These are phyloP conservation scores for Mucor indicus DNA, from an alignment of 371 early-diverging fungal species.

Conservation along the genomic window DNA sequence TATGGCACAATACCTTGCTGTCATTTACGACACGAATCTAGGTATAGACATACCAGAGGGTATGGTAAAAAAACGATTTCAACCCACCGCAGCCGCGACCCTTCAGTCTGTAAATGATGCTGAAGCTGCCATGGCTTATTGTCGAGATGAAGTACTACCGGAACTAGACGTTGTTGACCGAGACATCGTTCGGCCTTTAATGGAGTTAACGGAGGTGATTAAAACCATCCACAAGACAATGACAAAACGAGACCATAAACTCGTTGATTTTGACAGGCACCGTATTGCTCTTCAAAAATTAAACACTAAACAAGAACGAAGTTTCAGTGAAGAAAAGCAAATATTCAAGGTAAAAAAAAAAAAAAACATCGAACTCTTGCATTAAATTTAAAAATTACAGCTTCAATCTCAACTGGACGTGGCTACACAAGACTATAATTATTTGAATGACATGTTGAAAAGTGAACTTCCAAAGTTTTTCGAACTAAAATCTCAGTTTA, in stretches of 20 bases:
- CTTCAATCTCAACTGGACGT: conserved; percentile 62
- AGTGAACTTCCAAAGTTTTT: conserved; percentile 66
- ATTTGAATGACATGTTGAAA: conserved; percentile 63
- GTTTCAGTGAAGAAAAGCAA: conserved; percentile 70
- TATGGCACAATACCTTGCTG: conserved; percentile 57
- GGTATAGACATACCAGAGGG: conserved; percentile 30
- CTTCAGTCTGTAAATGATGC: conserved; percentile 59
- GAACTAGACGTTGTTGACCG: conserved; percentile 72
- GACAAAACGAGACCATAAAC: conserved; percentile 76
- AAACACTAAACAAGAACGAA: conserved; percentile 61
- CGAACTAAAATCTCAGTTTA: conserved; percentile 49
- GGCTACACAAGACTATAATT: conserved; percentile 71
- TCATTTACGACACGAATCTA: conserved; percentile 44
- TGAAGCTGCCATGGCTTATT: conserved; percentile 50
- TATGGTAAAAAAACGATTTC: conserved; percentile 28
- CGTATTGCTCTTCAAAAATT: conserved; percentile 65
- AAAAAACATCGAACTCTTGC: too few relatives aligned
- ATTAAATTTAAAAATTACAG: too few relatives aligned
- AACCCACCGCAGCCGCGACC: conserved; percentile 44
- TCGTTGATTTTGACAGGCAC: conserved; percentile 83
- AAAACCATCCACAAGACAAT: conserved; percentile 70
- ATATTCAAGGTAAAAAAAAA: conserved; percentile 68
- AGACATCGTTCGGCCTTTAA: conserved; percentile 65
- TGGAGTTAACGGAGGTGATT: conserved; percentile 65
- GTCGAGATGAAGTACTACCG: conserved; percentile 55